Percentiles rank a stretch among this genome's conserved stretches.
Conservation (phyloP, 345 rosid genomes). For the Odontarrhena argentea region DNA sequence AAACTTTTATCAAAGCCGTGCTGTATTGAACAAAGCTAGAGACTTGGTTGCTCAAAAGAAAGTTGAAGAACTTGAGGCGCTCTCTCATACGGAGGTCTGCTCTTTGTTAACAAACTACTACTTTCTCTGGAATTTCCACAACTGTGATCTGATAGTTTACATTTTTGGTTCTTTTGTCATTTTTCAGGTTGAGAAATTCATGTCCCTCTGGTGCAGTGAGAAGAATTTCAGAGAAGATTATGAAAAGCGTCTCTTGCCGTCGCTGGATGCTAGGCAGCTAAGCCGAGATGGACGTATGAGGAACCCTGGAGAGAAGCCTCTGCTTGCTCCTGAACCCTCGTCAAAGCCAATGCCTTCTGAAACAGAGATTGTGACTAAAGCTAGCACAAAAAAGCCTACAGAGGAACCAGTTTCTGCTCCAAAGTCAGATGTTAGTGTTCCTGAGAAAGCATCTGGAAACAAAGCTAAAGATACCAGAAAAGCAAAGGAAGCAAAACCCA, state of each 20-base stretch:
- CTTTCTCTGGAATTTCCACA: conserved; percentile 1
- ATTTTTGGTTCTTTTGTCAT: conserved; percentile 24
- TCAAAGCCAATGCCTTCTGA: conserved; percentile 30
- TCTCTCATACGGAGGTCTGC: conserved; percentile 52
- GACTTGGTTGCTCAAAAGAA: conserved; percentile 58
- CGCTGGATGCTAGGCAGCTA: conserved; percentile 66
- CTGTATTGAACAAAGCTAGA: conserved; percentile 50
- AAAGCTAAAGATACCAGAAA: conserved; percentile 14
- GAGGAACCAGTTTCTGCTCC: conserved; percentile 56
- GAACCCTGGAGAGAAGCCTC: conserved; percentile 76
- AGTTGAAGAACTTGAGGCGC: conserved; percentile 53
- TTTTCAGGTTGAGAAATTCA: conserved; percentile 66
- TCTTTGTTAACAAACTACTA: background rate
- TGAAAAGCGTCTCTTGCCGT: conserved; percentile 62
- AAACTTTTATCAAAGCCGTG: conserved; percentile 46
- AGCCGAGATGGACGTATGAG: conserved; percentile 80
- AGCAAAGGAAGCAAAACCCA: conserved; percentile 35
- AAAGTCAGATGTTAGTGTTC: conserved; percentile 41
- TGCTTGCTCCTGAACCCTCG: conserved; percentile 44
- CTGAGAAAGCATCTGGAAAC: conserved; percentile 17
- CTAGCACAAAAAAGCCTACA: conserved; percentile 49
- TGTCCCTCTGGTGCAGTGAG: conserved; percentile 60
- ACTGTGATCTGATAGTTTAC: conserved; percentile 19
- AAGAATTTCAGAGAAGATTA: conserved; percentile 78
- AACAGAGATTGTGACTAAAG: conserved; percentile 47